Conservation (phyloP, 75 land plant genomes). For the Azolla pinnata region DNA sequence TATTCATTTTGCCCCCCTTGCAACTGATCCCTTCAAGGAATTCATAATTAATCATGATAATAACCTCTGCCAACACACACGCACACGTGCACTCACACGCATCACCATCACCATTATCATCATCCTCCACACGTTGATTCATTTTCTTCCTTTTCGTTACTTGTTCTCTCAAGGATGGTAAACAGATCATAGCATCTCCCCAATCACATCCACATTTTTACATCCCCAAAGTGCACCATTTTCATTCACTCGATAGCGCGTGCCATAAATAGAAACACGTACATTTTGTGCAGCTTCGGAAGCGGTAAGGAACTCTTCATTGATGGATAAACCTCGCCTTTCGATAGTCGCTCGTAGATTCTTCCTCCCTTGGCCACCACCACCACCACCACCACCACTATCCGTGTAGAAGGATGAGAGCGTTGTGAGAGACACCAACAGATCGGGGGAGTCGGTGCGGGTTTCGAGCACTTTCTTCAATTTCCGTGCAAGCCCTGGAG, state of each 20-base stretch:
- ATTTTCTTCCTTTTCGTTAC: too few relatives aligned
- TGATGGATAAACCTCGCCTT: constrained; percentile 66
- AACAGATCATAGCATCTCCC: too few relatives aligned
- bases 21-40: too few relatives aligned
- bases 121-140: too few relatives aligned
- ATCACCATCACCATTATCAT: too few relatives aligned
- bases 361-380: constrained; percentile 60
- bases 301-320: constrained; percentile 73
- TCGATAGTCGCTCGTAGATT: constrained; percentile 83
- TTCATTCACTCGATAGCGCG: background rate
- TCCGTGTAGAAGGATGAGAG: constrained; percentile 78
- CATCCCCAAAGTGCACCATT: background rate
- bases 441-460: constrained; percentile 76
- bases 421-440: constrained; percentile 67
- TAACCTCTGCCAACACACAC: too few relatives aligned
- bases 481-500: constrained; percentile 87
- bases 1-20: too few relatives aligned
- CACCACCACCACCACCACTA: constrained; percentile 69
- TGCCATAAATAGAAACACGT: too few relatives aligned
- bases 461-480: constrained; percentile 93
- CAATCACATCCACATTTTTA: too few relatives aligned
- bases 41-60: too few relatives aligned
- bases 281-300: constrained; percentile 62
- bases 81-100: too few relatives aligned
- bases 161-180: too few relatives aligned